Evolutionary conservation across 495 filamentous ascomycete species (phyloP).

Genomic region (Rostrohypoxylon terebratum): DNA sequence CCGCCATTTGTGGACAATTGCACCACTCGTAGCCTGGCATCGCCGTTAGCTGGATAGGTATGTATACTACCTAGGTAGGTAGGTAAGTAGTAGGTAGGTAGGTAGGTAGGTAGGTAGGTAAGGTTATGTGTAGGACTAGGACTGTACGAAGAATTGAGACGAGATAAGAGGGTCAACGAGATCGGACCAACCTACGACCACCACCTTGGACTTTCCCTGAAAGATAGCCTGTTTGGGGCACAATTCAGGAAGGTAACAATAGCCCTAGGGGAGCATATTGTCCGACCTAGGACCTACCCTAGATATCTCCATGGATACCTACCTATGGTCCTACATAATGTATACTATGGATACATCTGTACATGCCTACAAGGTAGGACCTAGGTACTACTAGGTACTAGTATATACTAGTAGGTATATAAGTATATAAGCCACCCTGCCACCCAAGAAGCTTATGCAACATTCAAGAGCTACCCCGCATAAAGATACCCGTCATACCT

Average conservation of each 20-base stretch:
- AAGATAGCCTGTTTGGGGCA: not conserved
- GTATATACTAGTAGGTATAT: no score
- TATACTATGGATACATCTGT: no score
- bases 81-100: conserved; percentile 3
- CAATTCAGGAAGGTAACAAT: conserved; percentile 35
- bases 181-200: conserved; percentile 2
- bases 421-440: not conserved
- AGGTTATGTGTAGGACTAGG: not conserved
- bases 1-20: conserved; percentile 14
- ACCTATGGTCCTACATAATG: no score
- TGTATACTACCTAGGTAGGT: conserved; percentile 18
- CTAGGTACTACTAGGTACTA: no score
- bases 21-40: conserved; percentile 7
- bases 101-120: not conserved
- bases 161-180: conserved; percentile 2
- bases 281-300: not conserved
- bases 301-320: no score
- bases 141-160: not conserved
- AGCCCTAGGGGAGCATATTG: not conserved
- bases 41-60: conserved; percentile 1
- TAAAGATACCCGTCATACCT: not conserved
- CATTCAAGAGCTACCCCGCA: conserved; percentile 34
- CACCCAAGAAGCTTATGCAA: not conserved
- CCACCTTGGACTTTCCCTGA: not conserved
- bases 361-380: no score